Evolutionary conservation across 306 rosid species (phyloP).

Genomic region (Coriaria nepalensis): DNA sequence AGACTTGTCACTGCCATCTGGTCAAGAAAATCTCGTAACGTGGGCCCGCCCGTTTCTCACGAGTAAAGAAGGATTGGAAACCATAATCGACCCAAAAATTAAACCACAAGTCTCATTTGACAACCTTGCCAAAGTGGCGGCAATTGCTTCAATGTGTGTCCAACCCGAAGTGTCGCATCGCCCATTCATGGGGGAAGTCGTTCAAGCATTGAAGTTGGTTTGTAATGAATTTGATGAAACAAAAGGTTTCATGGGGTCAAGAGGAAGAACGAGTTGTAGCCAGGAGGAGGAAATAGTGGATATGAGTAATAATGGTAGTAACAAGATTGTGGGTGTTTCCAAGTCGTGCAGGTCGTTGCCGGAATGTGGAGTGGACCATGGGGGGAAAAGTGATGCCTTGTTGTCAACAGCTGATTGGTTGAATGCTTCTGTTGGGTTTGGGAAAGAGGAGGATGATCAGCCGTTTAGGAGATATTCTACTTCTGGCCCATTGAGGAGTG

Average conservation of each 20-base stretch:
- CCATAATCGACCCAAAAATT: slow-evolving; percentile 54
- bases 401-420: slow-evolving; percentile 42
- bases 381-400: slow-evolving; percentile 15
- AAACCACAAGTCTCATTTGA: slow-evolving; percentile 37
- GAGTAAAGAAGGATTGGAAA: slow-evolving; percentile 53
- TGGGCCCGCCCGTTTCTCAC: slow-evolving; percentile 94
- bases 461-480: slow-evolving; percentile 55
- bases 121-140: slow-evolving; percentile 68
- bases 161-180: slow-evolving; percentile 92
- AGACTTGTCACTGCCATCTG: slow-evolving; percentile 76
- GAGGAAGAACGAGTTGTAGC: slow-evolving; percentile 16
- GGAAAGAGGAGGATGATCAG: slow-evolving; percentile 31
- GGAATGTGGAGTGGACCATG: neutral
- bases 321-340: slow-evolving; percentile 10
- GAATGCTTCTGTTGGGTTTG: slow-evolving; percentile 26
- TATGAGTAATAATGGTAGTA: slow-evolving; percentile 13
- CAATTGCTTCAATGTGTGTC: slow-evolving; percentile 94
- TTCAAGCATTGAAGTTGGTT: slow-evolving; percentile 90
- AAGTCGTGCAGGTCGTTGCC: slow-evolving; percentile 1
- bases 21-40: slow-evolving; percentile 84
- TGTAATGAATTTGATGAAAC: slow-evolving; percentile 67
- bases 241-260: slow-evolving; percentile 29
- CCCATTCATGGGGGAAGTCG: slow-evolving; percentile 98
- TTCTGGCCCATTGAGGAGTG: slow-evolving; percentile 51
- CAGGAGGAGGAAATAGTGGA: slow-evolving; percentile 27